Percentiles rank a stretch among this genome's conserved stretches.
phyloP scores from a whole-genome alignment of 1,284 basidiomycete genomes.

The Ganoderma resinaceum region DNA sequence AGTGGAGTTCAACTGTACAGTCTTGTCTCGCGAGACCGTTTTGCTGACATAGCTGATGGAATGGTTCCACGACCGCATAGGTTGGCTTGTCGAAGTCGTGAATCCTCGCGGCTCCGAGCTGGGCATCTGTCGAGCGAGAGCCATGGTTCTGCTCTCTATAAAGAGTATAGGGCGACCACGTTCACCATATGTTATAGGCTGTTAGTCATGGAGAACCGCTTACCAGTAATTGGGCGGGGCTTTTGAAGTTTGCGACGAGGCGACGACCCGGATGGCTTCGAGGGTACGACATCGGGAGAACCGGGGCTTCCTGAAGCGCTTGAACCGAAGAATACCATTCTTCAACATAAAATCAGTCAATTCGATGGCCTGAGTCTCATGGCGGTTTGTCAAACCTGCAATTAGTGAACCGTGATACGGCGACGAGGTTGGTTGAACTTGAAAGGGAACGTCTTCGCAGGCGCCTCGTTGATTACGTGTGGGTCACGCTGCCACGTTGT shows the following conservation, averaged over 20 bases:
- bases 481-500: too few relatives aligned
- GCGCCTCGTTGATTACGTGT: too few relatives aligned
- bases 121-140: slow-evolving; percentile 9
- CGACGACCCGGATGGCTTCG: not conserved
- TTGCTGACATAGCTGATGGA: not conserved
- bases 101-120: not conserved
- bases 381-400: too few relatives aligned
- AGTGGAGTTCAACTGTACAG: not conserved
- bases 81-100: not conserved
- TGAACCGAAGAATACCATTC: not conserved
- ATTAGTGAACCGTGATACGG: too few relatives aligned
- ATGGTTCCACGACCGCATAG: not conserved
- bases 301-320: not conserved
- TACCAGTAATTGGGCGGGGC: not conserved
- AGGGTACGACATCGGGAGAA: not conserved
- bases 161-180: too few relatives aligned
- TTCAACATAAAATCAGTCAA: too few relatives aligned
- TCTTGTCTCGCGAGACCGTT: not conserved
- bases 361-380: too few relatives aligned
- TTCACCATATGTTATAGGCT: too few relatives aligned
- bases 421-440: too few relatives aligned
- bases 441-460: too few relatives aligned
- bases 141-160: slow-evolving; percentile 22
- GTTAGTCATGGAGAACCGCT: too few relatives aligned
- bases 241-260: not conserved